Percentiles rank a stretch among this genome's conserved stretches.
Evolutionary conservation across 106 monocot genomes (phyloP).

Genomic region (Platanthera guangdongensis): DNA sequence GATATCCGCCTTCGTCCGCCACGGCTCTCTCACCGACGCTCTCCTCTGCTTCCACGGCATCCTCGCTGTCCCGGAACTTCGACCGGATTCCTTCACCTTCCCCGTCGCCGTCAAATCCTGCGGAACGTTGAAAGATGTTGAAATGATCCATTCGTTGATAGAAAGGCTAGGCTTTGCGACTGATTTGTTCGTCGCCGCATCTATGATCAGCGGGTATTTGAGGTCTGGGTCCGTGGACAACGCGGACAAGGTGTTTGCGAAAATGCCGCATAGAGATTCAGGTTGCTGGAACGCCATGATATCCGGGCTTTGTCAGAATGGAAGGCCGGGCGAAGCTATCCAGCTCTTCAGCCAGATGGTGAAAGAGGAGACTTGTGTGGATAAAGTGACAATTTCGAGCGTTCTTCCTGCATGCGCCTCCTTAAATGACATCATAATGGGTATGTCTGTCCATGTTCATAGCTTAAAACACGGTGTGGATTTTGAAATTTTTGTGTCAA

Average conservation of each 20-base stretch:
- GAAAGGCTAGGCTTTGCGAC: conserved; percentile 25
- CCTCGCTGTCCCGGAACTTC: conserved; percentile 3
- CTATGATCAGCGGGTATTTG: conserved; percentile 21
- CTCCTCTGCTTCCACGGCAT: conserved; percentile 27
- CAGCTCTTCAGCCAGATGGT: conserved; percentile 43
- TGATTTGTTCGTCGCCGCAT: conserved; percentile 21
- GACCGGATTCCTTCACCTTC: conserved; percentile 43
- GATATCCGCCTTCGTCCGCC: conserved; percentile 33
- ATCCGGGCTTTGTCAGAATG: conserved; percentile 57
- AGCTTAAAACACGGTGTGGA: conserved; percentile 45
- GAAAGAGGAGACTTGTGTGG: conserved; percentile 21
- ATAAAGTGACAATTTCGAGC: conserved; percentile 46
- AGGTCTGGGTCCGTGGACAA: conserved; percentile 26
- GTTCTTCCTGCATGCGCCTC: conserved; percentile 50
- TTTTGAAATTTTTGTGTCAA: conserved; percentile 48
- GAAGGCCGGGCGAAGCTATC: conserved; percentile 18
- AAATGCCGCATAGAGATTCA: conserved; percentile 40
- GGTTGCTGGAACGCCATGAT: conserved; percentile 68
- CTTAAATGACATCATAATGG: conserved; percentile 24
- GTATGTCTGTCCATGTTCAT: conserved; percentile 33
- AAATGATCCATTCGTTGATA: conserved; percentile 35
- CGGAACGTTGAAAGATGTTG: conserved; percentile 10
- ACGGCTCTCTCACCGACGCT: conserved; percentile 18
- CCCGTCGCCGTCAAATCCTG: conserved; percentile 57
- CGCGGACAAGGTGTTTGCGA: conserved; percentile 48